Conservation (phyloP, 2,329 filamentous ascomycete genomes). For the Fusarium guadeloupense region DNA sequence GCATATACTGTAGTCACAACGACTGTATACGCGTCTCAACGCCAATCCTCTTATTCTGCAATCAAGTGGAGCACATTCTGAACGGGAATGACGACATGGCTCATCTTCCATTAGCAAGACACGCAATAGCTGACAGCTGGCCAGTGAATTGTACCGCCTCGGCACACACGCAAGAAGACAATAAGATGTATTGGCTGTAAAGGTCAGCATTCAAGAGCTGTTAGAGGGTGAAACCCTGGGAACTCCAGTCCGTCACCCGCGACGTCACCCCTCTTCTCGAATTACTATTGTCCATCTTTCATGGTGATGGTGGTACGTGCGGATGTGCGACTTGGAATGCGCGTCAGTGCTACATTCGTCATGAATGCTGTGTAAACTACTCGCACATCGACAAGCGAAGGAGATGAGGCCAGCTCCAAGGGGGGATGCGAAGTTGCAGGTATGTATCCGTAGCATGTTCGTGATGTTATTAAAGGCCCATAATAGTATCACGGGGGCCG, state of each 20-base stretch:
- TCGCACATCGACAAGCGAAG: neutral
- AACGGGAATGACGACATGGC: slow-evolving; percentile 28
- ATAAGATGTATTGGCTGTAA: neutral
- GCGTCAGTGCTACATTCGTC: slow-evolving; percentile 1
- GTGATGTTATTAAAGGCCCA: neutral
- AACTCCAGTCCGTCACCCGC: slow-evolving; percentile 7
- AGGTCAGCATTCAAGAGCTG: slow-evolving; percentile 2
- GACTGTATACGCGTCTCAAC: slow-evolving; percentile 9
- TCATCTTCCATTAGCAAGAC: slow-evolving; percentile 11
- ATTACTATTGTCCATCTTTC: slow-evolving; percentile 3
- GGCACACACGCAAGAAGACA: neutral
- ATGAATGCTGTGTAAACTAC: neutral
- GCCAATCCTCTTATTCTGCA: slow-evolving; percentile 8
- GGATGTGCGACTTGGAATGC: slow-evolving; percentile 1
- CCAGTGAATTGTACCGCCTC: neutral
- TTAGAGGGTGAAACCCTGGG: neutral
- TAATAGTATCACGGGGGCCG: neutral
- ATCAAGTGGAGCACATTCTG: slow-evolving; percentile 21
- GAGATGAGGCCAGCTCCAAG: neutral
- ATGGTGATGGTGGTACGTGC: slow-evolving; percentile 11
- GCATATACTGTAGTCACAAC: neutral
- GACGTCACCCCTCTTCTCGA: slow-evolving; percentile 20
- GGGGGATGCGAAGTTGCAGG: neutral
- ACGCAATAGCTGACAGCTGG: slow-evolving; percentile 8
- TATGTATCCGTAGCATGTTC: neutral